phyloP scores from a whole-genome alignment of 129 eudicot species.

The Ambrosia artemisiifolia region DNA sequence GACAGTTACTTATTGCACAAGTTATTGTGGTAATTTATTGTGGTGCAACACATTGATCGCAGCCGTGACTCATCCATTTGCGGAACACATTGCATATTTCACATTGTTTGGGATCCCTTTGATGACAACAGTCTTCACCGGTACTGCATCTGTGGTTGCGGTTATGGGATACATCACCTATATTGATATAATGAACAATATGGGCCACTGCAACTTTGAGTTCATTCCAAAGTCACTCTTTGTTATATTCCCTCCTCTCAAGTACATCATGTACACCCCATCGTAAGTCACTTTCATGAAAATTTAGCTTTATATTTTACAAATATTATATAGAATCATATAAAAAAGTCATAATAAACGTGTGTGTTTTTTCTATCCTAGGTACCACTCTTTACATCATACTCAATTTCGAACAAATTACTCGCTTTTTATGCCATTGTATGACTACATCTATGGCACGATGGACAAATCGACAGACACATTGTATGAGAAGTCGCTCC shows the following conservation, averaged over 20 bases:
- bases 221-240: constrained; percentile 43
- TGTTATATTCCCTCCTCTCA: constrained; percentile 55
- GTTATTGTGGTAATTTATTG: not conserved
- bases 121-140: constrained; percentile 26
- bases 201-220: constrained; percentile 85
- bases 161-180: constrained; percentile 37
- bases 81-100: constrained; percentile 61
- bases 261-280: constrained; percentile 73
- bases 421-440: constrained; percentile 74
- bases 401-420: constrained; percentile 78
- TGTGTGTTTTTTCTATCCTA: not conserved
- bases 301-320: no score
- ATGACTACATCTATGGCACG: constrained; percentile 66
- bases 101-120: constrained; percentile 51
- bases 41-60: constrained; percentile 12
- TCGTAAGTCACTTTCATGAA: constrained; percentile 43
- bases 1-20: not conserved
- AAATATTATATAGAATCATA: no score
- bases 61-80: constrained; percentile 80
- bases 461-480: constrained; percentile 37
- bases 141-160: constrained; percentile 33
- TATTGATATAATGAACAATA: constrained; percentile 66
- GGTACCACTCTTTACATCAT: constrained; percentile 80
- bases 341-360: no score
- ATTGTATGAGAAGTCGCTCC: no score